Conservation (phyloP, 768 basidiomycete species). For the Auriculariales sp. region DNA sequence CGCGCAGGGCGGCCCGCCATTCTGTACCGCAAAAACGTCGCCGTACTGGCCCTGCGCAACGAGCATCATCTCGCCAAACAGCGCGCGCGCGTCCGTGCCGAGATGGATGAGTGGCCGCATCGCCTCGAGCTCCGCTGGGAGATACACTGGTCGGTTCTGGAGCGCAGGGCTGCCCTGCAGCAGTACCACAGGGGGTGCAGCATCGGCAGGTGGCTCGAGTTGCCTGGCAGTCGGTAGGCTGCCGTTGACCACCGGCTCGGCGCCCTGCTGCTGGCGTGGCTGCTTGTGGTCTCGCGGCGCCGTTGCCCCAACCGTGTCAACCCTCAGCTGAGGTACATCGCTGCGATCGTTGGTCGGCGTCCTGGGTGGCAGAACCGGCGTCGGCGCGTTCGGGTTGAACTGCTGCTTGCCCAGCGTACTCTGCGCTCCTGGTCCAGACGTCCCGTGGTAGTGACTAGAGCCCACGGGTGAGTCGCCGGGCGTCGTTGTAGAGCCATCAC, state of each 20-base stretch:
- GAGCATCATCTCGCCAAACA: constrained; percentile 56
- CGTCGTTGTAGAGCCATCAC: background rate
- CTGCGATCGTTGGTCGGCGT: too few species aligned
- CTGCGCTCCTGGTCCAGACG: too few species aligned
- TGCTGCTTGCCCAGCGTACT: too few species aligned
- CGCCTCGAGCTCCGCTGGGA: constrained; percentile 31
- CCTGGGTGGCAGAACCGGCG: too few species aligned
- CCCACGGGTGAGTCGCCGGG: background rate
- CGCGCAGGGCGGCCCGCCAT: background rate
- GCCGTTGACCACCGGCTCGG: too few species aligned
- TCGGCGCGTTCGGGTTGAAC: too few species aligned
- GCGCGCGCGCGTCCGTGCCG: constrained; percentile 41
- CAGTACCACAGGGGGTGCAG: background rate
- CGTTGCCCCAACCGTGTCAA: background rate
- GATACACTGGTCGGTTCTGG: background rate
- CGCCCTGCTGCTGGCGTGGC: background rate
- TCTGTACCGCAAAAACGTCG: constrained; percentile 36
- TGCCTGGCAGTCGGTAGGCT: background rate
- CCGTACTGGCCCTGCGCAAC: constrained; percentile 79
- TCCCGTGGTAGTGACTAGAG: too few species aligned
- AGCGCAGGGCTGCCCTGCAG: background rate
- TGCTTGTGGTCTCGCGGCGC: background rate
- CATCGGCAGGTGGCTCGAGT: background rate
- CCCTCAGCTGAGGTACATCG: background rate
- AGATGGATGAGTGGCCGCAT: constrained; percentile 52